Percentiles rank a stretch among this genome's conserved stretches.
These are phyloP conservation scores for Amphibolis antarctica DNA, from an alignment of 106 monocot species.

Conservation along the genomic window DNA sequence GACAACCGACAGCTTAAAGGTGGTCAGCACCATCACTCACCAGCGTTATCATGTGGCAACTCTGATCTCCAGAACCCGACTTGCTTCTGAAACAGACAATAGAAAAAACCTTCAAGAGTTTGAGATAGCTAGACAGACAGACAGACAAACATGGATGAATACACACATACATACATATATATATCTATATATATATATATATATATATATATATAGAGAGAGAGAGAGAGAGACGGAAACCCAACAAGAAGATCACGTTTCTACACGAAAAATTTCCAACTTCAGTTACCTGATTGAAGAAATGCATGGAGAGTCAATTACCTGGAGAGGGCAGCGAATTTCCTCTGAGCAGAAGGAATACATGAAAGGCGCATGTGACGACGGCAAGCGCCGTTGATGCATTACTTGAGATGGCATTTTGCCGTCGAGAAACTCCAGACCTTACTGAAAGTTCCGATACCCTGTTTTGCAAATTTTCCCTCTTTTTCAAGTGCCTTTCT, in stretches of 20 bases:
- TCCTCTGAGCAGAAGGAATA: conserved; percentile 27
- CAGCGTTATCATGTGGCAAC: conserved; percentile 16
- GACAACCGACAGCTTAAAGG: background rate
- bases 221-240: too few relatives aligned
- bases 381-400: conserved; percentile 20
- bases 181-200: too few relatives aligned
- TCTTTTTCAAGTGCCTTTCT: background rate
- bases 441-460: background rate
- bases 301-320: background rate
- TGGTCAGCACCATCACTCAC: conserved; percentile 2
- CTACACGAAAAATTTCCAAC: background rate
- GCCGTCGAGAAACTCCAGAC: background rate
- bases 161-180: too few relatives aligned
- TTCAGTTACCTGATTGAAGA: too few relatives aligned
- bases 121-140: too few relatives aligned
- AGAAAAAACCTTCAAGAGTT: background rate
- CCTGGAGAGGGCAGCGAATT: conserved; percentile 22
- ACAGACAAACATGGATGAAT: too few relatives aligned
- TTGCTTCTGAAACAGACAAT: conserved; percentile 13
- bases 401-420: conserved; percentile 32
- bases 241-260: background rate
- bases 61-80: conserved; percentile 26
- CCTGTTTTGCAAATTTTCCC: background rate
- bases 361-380: conserved; percentile 10
- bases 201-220: too few relatives aligned